phyloP scores from a whole-genome alignment of 2,329 filamentous ascomycete genomes.

The Grosmannia serpens region DNA sequence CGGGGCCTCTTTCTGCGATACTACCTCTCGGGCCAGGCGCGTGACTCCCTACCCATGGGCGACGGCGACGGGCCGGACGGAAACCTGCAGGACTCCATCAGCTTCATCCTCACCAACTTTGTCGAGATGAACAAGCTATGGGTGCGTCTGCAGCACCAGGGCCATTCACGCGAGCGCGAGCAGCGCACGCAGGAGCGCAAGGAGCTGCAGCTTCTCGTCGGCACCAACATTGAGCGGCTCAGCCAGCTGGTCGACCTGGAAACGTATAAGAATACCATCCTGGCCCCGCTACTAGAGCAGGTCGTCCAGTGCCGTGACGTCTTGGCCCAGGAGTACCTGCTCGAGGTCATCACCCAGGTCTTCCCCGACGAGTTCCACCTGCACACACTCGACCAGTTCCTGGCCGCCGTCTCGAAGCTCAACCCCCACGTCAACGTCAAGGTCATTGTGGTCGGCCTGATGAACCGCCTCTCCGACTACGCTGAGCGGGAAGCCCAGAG shows the following conservation, averaged over 20 bases:
- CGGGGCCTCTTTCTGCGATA: constrained; percentile 92
- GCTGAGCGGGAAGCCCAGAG: constrained; percentile 77
- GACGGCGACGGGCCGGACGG: constrained; percentile 85
- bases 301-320: constrained; percentile 97
- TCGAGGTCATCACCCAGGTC: constrained; percentile 97
- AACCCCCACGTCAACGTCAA: constrained; percentile 98
- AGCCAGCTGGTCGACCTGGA: constrained; percentile 94
- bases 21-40: constrained; percentile 88
- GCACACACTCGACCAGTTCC: constrained; percentile 88
- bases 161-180: constrained; percentile 88
- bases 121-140: constrained; percentile 99
- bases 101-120: constrained; percentile 95
- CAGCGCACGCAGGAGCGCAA: constrained; percentile 88
- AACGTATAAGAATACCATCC: constrained; percentile 81
- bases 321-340: constrained; percentile 87
- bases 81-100: constrained; percentile 94
- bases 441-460: constrained; percentile 91
- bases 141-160: constrained; percentile 95
- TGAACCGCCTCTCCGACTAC: constrained; percentile 92
- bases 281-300: constrained; percentile 84
- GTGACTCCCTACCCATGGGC: constrained; percentile 74
- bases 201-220: constrained; percentile 88
- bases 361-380: constrained; percentile 98
- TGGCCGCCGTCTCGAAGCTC: constrained; percentile 81
- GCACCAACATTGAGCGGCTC: constrained; percentile 88